A percentile compares a stretch with the other conserved stretches of the same genome.
Evolutionary conservation across 2,329 filamentous ascomycete genomes (phyloP).

Genomic region (Penicillium polonicum): DNA sequence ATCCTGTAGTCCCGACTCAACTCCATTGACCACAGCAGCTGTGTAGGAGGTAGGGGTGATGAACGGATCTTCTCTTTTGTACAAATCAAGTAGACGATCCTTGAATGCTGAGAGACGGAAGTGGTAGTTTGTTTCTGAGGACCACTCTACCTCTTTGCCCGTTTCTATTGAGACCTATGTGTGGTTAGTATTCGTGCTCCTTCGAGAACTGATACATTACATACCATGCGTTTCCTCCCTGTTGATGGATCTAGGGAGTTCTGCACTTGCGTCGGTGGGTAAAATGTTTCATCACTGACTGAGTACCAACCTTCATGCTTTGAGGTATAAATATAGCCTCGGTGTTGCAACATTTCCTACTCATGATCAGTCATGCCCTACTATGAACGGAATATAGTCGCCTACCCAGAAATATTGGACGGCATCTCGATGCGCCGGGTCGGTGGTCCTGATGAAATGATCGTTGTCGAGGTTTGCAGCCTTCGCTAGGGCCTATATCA

Average conservation of each 20-base stretch:
- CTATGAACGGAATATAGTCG: neutral
- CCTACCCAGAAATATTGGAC: conserved; percentile 84
- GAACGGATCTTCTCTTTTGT: conserved; percentile 72
- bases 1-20: conserved; percentile 75
- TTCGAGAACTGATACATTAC: neutral
- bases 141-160: conserved; percentile 91
- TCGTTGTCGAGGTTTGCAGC: conserved; percentile 72
- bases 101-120: conserved; percentile 84
- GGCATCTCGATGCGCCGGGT: conserved; percentile 74
- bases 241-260: conserved; percentile 74
- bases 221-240: conserved; percentile 74
- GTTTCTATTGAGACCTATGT: conserved; percentile 70
- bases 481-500: conserved; percentile 60
- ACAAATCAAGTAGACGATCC: conserved; percentile 76
- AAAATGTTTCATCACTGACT: conserved; percentile 95
- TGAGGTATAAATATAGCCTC: conserved; percentile 76
- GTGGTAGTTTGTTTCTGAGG: conserved; percentile 89
- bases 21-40: conserved; percentile 74
- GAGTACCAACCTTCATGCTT: conserved; percentile 96
- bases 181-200: conserved; percentile 13
- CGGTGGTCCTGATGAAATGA: conserved; percentile 90
- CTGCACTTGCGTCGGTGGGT: conserved; percentile 73
- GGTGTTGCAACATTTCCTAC: conserved; percentile 67
- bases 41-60: conserved; percentile 71
- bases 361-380: conserved; percentile 10